These are phyloP conservation scores for Daucus carota DNA, from an alignment of 129 eudicot species.

Conservation along the genomic window DH1_v3.0 NC_030388.2:15239501-15240000, in stretches of 20 bases:
- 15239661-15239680: not conserved
- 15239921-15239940: not conserved
- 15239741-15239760: slow-evolving; percentile 24
- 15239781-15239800: slow-evolving; percentile 99
- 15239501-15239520: too few relatives aligned
- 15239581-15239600: not conserved
- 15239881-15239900: slow-evolving; percentile 79
- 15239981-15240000: not conserved
- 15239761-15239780: slow-evolving; percentile 78
- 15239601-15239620: not conserved
- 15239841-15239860: slow-evolving; percentile 80
- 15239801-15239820: slow-evolving; percentile 86
- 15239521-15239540: too few relatives aligned
- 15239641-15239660: not conserved
- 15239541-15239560: not conserved
- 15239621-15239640: not conserved
- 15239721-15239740: not conserved
- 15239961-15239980: too few relatives aligned
- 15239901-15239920: not conserved
- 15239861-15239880: slow-evolving; percentile 92
- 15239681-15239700: not conserved
- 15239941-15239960: not conserved
- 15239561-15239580: not conserved
- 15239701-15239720: not conserved
- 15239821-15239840: slow-evolving; percentile 64